Base-by-base conservation (phyloP, 2,329 filamentous ascomycete genomes). In the Fusarium xylarioides region DNA sequence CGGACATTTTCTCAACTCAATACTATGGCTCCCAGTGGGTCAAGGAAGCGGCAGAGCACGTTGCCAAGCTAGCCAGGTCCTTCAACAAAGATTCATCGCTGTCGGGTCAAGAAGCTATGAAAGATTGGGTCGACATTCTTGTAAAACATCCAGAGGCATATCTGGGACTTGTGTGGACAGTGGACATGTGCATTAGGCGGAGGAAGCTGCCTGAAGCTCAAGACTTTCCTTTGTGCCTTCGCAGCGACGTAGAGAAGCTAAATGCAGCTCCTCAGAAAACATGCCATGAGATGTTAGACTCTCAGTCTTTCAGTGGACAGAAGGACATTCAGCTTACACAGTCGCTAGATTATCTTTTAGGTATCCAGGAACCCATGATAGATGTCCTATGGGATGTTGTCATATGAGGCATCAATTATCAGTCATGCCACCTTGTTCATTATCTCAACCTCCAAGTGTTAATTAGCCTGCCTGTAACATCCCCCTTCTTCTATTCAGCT, bases 401-500 rank as follows among this genome's bases (percentile, higher is more conserved):
- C n/a, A n/a, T n/a, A n/a, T n/a, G n/a, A n/a, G n/a, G n/a, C n/a
- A n/a, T n/a, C n/a, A n/a, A n/a, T n/a, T n/a, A n/a, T n/a, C n/a
- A n/a, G n/a, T n/a, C n/a, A n/a, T n/a, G n/a, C n/a, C n/a, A n/a
- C n/a, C n/a, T n/a, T n/a, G n/a, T n/a, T n/a, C n/a, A n/a, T n/a
- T n/a, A n/a, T n/a, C n/a, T n/a, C n/a, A n/a, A n/a, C n/a, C n/a
- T n/a, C n/a, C n/a, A n/a, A n/a, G 1, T 16, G 5, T n/a, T 11
- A 2, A 26, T n/a, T 15, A 0, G 2, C 6, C 14, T 28, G 11
- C 7, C 14, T 21, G 4, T 9, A n/a, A n/a, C n/a, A n/a, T n/a
- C 18, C 16, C 18, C 7, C 7, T 30, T 32, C 30, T 5, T 6
- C n/a, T 52, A 53, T 21, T 38, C 34, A 10, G 15, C 35, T 15